These are phyloP conservation scores for Endothia cerciana DNA, from an alignment of 2,329 filamentous ascomycete genomes.

Conservation along the genomic window DNA sequence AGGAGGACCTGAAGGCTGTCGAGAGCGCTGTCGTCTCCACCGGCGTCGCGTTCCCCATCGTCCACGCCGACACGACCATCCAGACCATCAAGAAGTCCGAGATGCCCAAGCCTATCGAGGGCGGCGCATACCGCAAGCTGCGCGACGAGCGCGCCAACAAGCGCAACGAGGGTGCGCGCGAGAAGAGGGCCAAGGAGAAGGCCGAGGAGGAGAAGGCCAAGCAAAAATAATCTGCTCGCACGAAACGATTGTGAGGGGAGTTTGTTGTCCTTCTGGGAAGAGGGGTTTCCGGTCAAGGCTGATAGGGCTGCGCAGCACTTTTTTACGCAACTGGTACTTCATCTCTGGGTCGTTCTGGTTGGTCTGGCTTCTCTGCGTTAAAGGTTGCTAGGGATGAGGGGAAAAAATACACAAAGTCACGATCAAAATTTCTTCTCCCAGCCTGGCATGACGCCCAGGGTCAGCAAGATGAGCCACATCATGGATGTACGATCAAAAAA, in stretches of 20 bases:
- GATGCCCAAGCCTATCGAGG: conserved; percentile 73
- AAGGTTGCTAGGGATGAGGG: conserved; percentile 29
- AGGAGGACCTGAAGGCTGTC: conserved; percentile 72
- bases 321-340: conserved; percentile 29
- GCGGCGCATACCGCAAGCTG: conserved; percentile 85
- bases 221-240: conserved; percentile 65
- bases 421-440: conserved; percentile 23
- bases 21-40: conserved; percentile 58
- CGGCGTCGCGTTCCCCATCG: conserved; percentile 71
- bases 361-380: conserved; percentile 32
- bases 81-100: conserved; percentile 81
- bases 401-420: conserved; percentile 27
- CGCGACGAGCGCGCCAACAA: conserved; percentile 83
- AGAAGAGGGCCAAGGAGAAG: conserved; percentile 92
- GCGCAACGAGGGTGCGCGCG: conserved; percentile 79
- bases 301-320: conserved; percentile 17
- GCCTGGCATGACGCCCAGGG: background rate
- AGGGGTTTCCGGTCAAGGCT: conserved; percentile 12
- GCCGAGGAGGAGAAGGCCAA: conserved; percentile 81
- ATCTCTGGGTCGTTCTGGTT: conserved; percentile 31
- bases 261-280: conserved; percentile 19
- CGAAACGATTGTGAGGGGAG: conserved; percentile 4
- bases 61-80: conserved; percentile 66
- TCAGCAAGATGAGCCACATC: background rate
- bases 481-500: background rate